phyloP scores from a whole-genome alignment of 345 rosid genomes.

The Eucalyptus regnans region DNA sequence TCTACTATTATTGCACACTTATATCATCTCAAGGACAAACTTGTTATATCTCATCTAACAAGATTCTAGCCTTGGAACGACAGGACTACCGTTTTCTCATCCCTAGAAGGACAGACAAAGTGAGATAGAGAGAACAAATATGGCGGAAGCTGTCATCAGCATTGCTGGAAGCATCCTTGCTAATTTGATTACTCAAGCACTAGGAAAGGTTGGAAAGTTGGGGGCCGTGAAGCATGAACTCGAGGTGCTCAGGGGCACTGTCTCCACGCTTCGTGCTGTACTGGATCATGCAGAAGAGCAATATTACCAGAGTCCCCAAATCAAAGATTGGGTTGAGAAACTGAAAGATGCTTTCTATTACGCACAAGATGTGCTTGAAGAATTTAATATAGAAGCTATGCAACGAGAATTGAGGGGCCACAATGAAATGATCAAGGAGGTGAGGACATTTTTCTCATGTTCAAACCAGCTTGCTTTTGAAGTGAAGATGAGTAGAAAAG shows the following conservation, averaged over 20 bases:
- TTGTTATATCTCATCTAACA: too few species aligned
- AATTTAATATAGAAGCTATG: background rate
- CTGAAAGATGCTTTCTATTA: slow-evolving; percentile 10
- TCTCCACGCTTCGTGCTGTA: background rate
- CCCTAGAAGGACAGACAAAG: background rate
- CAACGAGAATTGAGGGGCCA: background rate
- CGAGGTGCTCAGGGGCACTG: fast-evolving
- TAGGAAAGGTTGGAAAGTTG: background rate
- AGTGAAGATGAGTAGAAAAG: background rate
- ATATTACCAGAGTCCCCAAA: background rate
- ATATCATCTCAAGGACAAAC: too few species aligned
- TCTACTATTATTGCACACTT: too few species aligned
- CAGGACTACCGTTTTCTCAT: background rate
- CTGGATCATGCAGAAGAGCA: slow-evolving; percentile 1
- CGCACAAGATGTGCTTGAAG: slow-evolving; percentile 21
- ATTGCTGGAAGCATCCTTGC: fast-evolving
- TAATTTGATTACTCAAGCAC: fast-evolving
- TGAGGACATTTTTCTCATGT: background rate
- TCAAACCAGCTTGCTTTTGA: background rate
- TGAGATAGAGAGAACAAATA: background rate
- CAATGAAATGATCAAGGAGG: background rate
- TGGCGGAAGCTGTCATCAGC: background rate
- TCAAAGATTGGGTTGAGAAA: slow-evolving; percentile 7
- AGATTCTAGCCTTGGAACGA: background rate
- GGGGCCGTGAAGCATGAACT: background rate